Percentiles rank a stretch among this genome's conserved stretches.
phyloP scores from a whole-genome alignment of 192 early-diverging fungal species.

The Umbelopsis sp. region DNA sequence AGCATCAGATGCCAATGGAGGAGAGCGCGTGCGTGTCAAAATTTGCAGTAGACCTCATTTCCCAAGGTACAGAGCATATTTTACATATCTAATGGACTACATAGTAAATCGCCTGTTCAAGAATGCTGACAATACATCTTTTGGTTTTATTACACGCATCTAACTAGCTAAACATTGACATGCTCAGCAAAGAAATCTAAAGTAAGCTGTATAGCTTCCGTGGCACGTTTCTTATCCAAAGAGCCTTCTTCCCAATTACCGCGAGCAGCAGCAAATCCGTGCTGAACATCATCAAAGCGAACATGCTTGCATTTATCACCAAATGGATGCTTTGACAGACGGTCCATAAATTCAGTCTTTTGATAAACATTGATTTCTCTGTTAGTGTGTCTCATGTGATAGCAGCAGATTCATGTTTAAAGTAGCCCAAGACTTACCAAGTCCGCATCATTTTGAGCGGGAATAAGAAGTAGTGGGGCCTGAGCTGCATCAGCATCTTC shows the following conservation, averaged over 20 bases:
- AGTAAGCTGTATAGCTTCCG: slow-evolving; percentile 55
- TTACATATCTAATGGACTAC: too few species aligned
- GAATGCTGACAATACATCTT: too few species aligned
- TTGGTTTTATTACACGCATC: too few species aligned
- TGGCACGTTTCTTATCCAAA: slow-evolving; percentile 49
- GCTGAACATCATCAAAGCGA: slow-evolving; percentile 60
- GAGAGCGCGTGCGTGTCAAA: too few species aligned
- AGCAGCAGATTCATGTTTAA: too few species aligned
- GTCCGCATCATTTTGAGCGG: slow-evolving; percentile 68
- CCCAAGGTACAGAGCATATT: too few species aligned
- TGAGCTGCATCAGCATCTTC: slow-evolving; percentile 52
- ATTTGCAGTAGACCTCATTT: too few species aligned
- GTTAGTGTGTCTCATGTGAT: neutral
- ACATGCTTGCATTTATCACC: slow-evolving; percentile 50
- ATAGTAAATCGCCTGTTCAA: too few species aligned
- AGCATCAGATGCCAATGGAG: too few species aligned
- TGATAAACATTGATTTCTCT: neutral
- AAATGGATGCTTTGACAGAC: slow-evolving; percentile 51
- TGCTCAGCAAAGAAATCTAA: slow-evolving; percentile 43
- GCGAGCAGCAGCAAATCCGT: slow-evolving; percentile 60
- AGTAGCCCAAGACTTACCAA: slow-evolving; percentile 36
- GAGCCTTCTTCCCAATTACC: slow-evolving; percentile 51
- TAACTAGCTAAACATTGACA: too few species aligned
- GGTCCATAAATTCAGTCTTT: slow-evolving; percentile 39
- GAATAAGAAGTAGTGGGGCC: slow-evolving; percentile 64